These are phyloP conservation scores for Cercis canadensis DNA, from an alignment of 306 rosid species.

Conservation along the genomic window DNA sequence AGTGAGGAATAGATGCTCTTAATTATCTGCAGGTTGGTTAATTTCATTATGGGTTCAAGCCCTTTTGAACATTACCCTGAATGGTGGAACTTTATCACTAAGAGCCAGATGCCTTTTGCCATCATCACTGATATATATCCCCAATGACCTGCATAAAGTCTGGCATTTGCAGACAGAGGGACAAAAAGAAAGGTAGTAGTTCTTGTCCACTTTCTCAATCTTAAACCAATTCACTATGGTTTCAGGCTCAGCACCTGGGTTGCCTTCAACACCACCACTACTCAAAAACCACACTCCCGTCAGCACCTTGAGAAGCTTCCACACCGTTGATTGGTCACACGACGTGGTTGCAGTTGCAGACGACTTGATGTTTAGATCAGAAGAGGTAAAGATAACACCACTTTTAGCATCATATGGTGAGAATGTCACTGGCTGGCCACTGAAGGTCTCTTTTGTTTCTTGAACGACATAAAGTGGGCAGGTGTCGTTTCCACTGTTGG, in stretches of 20 bases:
- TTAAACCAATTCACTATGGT: constrained; percentile 64
- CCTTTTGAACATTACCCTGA: constrained; percentile 38
- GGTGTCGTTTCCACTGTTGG: constrained; percentile 30
- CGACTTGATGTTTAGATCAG: constrained; percentile 65
- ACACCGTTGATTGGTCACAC: constrained; percentile 45
- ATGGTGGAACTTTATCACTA: constrained; percentile 41
- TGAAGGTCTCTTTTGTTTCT: constrained; percentile 35
- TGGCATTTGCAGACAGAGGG: constrained; percentile 64
- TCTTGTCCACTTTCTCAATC: constrained; percentile 55
- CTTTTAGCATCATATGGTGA: constrained; percentile 38
- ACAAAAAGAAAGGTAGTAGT: constrained; percentile 59
- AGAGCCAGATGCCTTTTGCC: constrained; percentile 47
- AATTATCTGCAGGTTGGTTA: too few relatives aligned
- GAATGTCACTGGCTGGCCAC: constrained; percentile 50
- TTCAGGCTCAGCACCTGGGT: constrained; percentile 39
- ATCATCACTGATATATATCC: constrained; percentile 22
- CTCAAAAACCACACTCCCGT: constrained; percentile 53
- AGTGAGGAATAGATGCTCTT: too few relatives aligned
- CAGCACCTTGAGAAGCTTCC: constrained; percentile 52
- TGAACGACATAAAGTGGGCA: constrained; percentile 65
- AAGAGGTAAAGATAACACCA: constrained; percentile 45
- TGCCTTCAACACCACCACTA: constrained; percentile 55
- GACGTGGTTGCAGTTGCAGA: background rate
- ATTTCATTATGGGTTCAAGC: constrained; percentile 8
- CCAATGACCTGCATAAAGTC: constrained; percentile 55